Evolutionary conservation across 495 filamentous ascomycete genomes (phyloP).

Genomic region (Lepraria neglecta): DNA sequence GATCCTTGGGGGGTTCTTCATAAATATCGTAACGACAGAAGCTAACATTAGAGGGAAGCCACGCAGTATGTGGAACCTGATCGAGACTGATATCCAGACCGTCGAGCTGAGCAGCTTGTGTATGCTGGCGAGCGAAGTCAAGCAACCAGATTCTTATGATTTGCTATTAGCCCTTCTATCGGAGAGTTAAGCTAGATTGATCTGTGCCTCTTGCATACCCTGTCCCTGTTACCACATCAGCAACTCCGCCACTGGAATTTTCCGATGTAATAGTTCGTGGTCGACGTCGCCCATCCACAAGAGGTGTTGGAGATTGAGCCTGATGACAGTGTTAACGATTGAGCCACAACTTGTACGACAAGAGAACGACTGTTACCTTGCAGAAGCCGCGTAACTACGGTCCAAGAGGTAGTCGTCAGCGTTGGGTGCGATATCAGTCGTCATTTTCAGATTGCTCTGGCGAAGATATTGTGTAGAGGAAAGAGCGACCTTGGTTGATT

Average conservation of each 20-base stretch:
- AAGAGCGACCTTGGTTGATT: too few relatives aligned
- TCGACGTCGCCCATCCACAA: too few relatives aligned
- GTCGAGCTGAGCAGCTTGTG: constrained; percentile 3
- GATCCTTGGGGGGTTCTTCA: constrained; percentile 22
- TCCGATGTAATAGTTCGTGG: too few relatives aligned
- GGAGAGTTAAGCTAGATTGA: background rate
- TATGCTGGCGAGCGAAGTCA: constrained; percentile 2
- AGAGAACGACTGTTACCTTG: too few relatives aligned
- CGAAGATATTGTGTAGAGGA: too few relatives aligned
- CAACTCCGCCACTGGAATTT: background rate
- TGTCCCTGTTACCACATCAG: constrained; percentile 11
- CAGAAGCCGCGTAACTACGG: too few relatives aligned
- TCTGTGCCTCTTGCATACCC: constrained; percentile 2
- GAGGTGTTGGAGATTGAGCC: too few relatives aligned
- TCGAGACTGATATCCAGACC: constrained; percentile 18
- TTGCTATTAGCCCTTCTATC: background rate
- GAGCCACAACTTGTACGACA: background rate
- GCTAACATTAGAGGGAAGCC: constrained; percentile 8
- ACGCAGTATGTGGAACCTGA: background rate
- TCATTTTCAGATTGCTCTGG: too few relatives aligned
- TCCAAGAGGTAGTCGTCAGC: too few relatives aligned
- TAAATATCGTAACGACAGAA: constrained; percentile 3
- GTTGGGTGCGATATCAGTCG: too few relatives aligned
- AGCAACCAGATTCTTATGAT: constrained; percentile 9
- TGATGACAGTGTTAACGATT: too few relatives aligned